Evolutionary conservation across 305 asterid species (phyloP), one percentile per base, ranked within the genome.

Genomic region (Salvia sclarea): DNA sequence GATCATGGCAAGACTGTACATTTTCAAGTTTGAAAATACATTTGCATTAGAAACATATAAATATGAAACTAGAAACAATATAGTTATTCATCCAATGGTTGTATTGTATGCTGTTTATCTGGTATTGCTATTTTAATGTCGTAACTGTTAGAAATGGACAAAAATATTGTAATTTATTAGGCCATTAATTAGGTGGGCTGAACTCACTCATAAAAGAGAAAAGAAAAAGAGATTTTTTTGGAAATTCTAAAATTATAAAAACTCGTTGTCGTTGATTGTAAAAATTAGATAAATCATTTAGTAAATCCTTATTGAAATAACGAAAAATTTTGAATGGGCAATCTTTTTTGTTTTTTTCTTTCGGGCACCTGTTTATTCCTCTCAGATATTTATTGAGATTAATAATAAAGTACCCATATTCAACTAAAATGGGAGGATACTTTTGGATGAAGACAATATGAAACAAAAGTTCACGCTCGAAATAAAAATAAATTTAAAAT

Each of bases 111-210:
- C 22, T 35, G 53, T 31, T 61, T 14, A 49, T 49, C 16, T 69
- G 20, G 69, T 61, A 11, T 11, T 14, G 12, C 45, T 53, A 64
- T 63, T 63, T 54, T 61, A 8, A 17, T n/a, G 24, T 45, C 54
- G 45, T 31, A n/a, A 55, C 40, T 43, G 35, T 17, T 44, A 25
- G 24, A 55, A 48, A 49, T 57, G 72, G 72, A 49, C 63, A 49
- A 59, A 33, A 14, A 28, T 11, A 8, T 24, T 61, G 31, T 30
- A 17, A 59, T 66, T 59, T 73, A 66, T 50, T 37, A 56, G 53
- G 71, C 70, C 40, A 58, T 52, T 53, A 14, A 52, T 74, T 53
- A 12, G 66, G 66, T 68, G 25, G 54, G 54, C 16, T 52, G 59
- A 74, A 56, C 8, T 53, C 68, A 17, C 65, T 17, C 56, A 8